Evolutionary conservation across 306 rosid species (phyloP).

Genomic region (Trichosanthes cucumerina): DNA sequence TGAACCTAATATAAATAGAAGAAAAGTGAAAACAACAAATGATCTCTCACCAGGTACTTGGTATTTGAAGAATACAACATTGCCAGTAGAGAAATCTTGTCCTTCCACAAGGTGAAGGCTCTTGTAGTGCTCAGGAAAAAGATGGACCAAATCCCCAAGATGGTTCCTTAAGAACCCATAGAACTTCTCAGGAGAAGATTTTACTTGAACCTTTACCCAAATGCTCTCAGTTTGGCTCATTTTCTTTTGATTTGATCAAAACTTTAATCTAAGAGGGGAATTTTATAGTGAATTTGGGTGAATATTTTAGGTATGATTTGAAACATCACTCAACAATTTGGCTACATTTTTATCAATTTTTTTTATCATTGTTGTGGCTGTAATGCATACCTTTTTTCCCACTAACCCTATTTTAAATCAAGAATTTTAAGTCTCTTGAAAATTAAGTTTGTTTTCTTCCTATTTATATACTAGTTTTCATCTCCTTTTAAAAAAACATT

Average conservation of each 20-base stretch:
- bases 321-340: neutral
- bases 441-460: too few species aligned
- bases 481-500: too few species aligned
- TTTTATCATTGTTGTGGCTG: neutral
- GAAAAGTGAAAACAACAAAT: too few species aligned
- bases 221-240: constrained; percentile 1
- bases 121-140: constrained; percentile 5
- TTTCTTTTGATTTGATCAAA: neutral
- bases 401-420: neutral
- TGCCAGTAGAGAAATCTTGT: neutral
- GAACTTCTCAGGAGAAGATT: constrained; percentile 3
- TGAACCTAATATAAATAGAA: too few species aligned
- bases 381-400: neutral
- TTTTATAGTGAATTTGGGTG: neutral
- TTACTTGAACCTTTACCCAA: constrained; percentile 14
- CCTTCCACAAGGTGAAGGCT: constrained; percentile 5
- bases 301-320: neutral
- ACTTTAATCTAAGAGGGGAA: neutral
- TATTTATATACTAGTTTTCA: too few species aligned
- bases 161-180: constrained; percentile 13
- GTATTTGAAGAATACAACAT: neutral
- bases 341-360: neutral
- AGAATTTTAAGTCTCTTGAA: too few species aligned
- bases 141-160: constrained; percentile 5
- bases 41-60: neutral